These are phyloP conservation scores for Colletotrichum chrysophilum DNA, from an alignment of 2,329 filamentous ascomycete species.

Conservation along the genomic window DNA sequence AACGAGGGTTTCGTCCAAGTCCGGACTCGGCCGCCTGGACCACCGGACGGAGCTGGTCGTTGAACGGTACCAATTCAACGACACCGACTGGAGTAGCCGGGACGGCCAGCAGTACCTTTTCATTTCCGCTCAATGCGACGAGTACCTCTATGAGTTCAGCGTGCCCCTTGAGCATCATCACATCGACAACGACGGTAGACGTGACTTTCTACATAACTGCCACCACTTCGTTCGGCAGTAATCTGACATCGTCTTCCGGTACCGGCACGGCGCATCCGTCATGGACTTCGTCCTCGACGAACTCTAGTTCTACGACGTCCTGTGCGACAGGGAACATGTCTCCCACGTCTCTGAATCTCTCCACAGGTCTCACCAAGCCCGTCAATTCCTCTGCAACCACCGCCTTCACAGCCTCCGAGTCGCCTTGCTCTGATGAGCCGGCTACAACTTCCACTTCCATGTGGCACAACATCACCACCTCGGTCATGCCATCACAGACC, in stretches of 20 bases:
- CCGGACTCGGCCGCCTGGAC: not conserved
- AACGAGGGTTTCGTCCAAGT: not conserved
- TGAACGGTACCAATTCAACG: conserved; percentile 19
- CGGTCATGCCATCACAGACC: not conserved
- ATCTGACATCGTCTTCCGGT: not conserved
- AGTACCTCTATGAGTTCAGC: not conserved
- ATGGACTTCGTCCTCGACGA: not conserved
- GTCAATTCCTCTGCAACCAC: not conserved
- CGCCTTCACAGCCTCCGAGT: not conserved
- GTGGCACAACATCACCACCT: not conserved
- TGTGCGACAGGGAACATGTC: not conserved
- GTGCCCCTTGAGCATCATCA: conserved; percentile 23
- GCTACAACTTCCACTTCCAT: not conserved
- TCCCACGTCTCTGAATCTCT: not conserved
- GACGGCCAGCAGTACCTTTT: not conserved
- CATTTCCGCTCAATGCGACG: not conserved
- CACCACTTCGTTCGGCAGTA: conserved; percentile 23
- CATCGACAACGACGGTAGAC: conserved; percentile 37
- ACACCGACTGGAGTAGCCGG: not conserved
- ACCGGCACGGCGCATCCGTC: not conserved
- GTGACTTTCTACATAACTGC: conserved; percentile 35
- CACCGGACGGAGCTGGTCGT: not conserved
- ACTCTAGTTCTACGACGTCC: not conserved
- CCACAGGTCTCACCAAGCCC: not conserved
- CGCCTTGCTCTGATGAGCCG: not conserved